A percentile compares a stretch with the other conserved stretches of the same genome.
Evolutionary conservation across 2,329 filamentous ascomycete species (phyloP).

Genomic region (Zasmidium angulare): DNA sequence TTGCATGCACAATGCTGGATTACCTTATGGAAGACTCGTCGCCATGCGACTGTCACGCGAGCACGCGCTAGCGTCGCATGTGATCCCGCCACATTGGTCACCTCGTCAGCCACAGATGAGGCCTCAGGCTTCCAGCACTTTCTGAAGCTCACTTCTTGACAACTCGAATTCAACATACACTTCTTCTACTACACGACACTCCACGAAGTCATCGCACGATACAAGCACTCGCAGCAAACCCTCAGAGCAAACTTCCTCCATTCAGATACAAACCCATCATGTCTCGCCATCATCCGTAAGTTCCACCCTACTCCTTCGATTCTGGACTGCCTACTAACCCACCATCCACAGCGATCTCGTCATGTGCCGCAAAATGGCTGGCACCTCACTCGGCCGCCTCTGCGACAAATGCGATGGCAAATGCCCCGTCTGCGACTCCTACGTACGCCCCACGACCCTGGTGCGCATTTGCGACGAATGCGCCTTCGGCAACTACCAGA

Average conservation of each 20-base stretch:
- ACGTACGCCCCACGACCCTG: conserved; percentile 95
- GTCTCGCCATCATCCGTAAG: conserved; percentile 92
- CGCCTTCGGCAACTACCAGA: conserved; percentile 99
- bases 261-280: conserved; percentile 48
- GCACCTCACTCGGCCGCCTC: conserved; percentile 95
- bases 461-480: conserved; percentile 99
- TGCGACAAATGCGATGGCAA: conserved; percentile 99
- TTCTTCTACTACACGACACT: background rate
- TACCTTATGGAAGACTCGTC: too few species aligned
- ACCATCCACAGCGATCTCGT: conserved; percentile 74
- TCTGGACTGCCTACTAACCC: conserved; percentile 20
- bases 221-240: too few species aligned
- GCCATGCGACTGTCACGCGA: background rate
- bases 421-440: conserved; percentile 97
- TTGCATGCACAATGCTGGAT: too few species aligned
- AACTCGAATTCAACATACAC: background rate
- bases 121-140: background rate
- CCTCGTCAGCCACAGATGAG: background rate
- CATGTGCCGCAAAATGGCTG: conserved; percentile 98
- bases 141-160: background rate
- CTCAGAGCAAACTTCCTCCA: background rate
- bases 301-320: conserved; percentile 27
- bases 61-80: background rate
- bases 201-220: too few species aligned
- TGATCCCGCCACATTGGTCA: background rate